Evolutionary conservation across 1,284 basidiomycete genomes (phyloP), one percentile per base, ranked within the genome.

Genomic region (Papiliotrema laurentii): DNA sequence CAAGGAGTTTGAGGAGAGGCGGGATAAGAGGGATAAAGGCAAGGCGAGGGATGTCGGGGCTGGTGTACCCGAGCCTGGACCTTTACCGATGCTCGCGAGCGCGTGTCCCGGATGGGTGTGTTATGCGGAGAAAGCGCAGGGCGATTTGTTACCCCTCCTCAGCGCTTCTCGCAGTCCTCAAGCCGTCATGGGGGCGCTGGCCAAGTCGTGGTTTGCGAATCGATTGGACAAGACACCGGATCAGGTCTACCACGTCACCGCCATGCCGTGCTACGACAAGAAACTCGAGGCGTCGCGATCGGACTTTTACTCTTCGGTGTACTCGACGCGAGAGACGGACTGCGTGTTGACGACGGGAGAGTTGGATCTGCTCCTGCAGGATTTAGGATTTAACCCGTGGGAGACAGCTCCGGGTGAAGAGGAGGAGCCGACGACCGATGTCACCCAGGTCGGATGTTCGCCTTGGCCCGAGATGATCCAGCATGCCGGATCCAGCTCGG

Each of bases 251-350:
- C 96, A 99, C 64, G 89, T 97, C 53, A 83, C 90, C 0, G 90
- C 97, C 35, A 98, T 98, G 93, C 93, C 94, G 0, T 99, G 96
- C 75, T 98, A 97, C 73, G 96, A 99, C 79, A 98, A 98, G 76
- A 99, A 99, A 71, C 84, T 99, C 24, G 96, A 99, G 75, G 94
- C 96, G 0, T 93, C 89, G 14, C 81, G 96, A 24, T 80, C 84
- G 41, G 91, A 96, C 68, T 97, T 96, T 69, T 89, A 89, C 69
- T 84, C 85, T 53, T 84, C 84, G 16, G 62, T 80, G 4, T 86
- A 86, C 73, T 78, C 82, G 56, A 89, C 89, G 6, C 80, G 91
- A 50, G 94, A 98, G 56, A 90, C 97, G 36, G 96, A 99, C 74
- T 97, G 92, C 67, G 96, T 98, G 19, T 82, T 98, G 59, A 98